Base-by-base conservation (phyloP, 257 asterid genomes). In the Nyctanthes arbortristis region DNA sequence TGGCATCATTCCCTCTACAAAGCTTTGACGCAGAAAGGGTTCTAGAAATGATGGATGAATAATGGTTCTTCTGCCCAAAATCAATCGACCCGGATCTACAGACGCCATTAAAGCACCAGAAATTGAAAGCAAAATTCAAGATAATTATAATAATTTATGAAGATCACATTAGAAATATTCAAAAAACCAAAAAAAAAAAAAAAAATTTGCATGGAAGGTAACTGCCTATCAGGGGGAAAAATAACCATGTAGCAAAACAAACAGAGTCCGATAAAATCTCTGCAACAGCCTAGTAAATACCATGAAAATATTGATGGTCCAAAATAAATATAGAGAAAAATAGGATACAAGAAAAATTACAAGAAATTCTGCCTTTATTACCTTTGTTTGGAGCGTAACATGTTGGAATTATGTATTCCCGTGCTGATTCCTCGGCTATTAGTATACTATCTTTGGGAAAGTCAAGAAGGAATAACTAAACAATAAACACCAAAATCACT, bases 361-460 rank as follows among this genome's bases (percentile, higher is more conserved):
- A 72, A 67, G 65, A 68, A 60, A 71, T 28, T 33, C n/a, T 55
- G 77, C 67, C 49, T 11, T 45, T 5, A 27, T 77, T 84, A 90
- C 97, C 97, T 86, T 67, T 88, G 77, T 81, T 82, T 90, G 68
- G 97, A 86, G 67, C 89, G 87, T 63, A 73, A 55, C 97, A 88
- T 90, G 61, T 57, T 82, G 78, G 31, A 2, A 36, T 24, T 59
- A 24, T 49, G 63, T 24, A 54, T 5, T 67, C 12, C 64, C 58
- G 36, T 34, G 78, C 9, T 43, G 76, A 75, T 70, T 85, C 79
- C 66, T 69, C 79, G 87, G 84, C 73, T 24, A 2, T 27, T 76
- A 59, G 77, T 64, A 74, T 72, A 11, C 79, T 75, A 74, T 79
- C 74, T 74, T 81, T 78, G 81, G 85, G 56, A 52, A 76, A 75